These are phyloP conservation scores for Parmelia sp. DNA, from an alignment of 495 filamentous ascomycete species.

Conservation along the genomic window DNA sequence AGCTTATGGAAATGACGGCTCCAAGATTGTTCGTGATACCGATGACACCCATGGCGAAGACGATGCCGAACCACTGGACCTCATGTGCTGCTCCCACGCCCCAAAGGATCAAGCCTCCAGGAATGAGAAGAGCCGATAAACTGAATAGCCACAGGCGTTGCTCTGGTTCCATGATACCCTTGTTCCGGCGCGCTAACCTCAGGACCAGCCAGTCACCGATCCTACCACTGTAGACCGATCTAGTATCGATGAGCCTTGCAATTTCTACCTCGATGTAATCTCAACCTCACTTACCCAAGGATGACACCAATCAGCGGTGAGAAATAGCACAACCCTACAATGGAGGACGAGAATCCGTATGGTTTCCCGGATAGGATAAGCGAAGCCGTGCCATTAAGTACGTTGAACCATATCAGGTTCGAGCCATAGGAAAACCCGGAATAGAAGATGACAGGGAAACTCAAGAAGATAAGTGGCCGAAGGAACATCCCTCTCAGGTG, in stretches of 20 bases:
- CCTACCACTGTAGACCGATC: conserved; percentile 31
- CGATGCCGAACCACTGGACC: conserved; percentile 56
- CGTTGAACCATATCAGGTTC: conserved; percentile 60
- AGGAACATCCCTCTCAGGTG: conserved; percentile 48
- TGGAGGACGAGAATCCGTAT: conserved; percentile 53
- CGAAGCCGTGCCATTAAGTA: conserved; percentile 58
- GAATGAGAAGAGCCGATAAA: conserved; percentile 48
- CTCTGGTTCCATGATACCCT: conserved; percentile 56
- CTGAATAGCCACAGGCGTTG: conserved; percentile 58
- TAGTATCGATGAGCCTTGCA: too few relatives aligned
- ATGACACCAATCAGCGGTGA: conserved; percentile 51
- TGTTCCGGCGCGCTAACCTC: conserved; percentile 52
- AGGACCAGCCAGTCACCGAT: conserved; percentile 55
- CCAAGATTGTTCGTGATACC: conserved; percentile 54
- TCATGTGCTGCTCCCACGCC: conserved; percentile 58
- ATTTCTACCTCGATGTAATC: too few relatives aligned
- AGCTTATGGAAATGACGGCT: conserved; percentile 55
- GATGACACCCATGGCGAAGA: conserved; percentile 58
- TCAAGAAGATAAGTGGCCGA: conserved; percentile 42
- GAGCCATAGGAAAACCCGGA: conserved; percentile 61
- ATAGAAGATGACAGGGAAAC: conserved; percentile 59
- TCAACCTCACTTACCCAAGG: conserved; percentile 44
- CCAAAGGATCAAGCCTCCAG: conserved; percentile 56
- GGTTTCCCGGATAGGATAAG: conserved; percentile 51
- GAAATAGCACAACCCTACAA: conserved; percentile 58